phyloP scores from a whole-genome alignment of 1,284 basidiomycete genomes.

The Xerocomus cyaneibrunnescens region DNA sequence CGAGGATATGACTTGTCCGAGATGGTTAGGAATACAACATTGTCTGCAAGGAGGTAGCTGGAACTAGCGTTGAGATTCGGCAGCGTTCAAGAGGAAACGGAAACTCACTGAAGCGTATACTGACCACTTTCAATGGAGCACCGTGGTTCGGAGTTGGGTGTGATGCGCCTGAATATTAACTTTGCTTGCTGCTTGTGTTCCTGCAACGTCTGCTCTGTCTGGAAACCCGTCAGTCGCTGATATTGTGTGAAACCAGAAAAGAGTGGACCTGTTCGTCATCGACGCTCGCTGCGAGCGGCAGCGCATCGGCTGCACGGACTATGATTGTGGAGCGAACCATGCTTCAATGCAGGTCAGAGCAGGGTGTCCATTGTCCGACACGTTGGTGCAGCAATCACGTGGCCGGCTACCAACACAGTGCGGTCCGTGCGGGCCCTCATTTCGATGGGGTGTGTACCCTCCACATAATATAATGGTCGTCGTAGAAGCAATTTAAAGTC shows the following conservation, averaged over 20 bases:
- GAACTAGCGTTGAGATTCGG: background rate
- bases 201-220: constrained; percentile 91
- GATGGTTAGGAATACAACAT: constrained; percentile 95
- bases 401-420: background rate
- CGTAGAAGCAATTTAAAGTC: no score
- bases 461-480: no score
- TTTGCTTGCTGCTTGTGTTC: constrained; percentile 99
- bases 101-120: constrained; percentile 86
- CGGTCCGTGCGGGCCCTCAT: no score
- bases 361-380: background rate
- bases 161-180: constrained; percentile 92
- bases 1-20: constrained; percentile 97
- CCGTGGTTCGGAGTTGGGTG: constrained; percentile 89
- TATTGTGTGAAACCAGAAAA: background rate
- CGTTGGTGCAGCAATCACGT: constrained; percentile 19
- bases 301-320: constrained; percentile 86
- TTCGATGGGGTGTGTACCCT: no score
- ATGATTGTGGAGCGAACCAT: constrained; percentile 95
- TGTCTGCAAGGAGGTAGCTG: constrained; percentile 93
- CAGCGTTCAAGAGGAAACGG: background rate
- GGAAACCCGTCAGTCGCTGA: constrained; percentile 13
- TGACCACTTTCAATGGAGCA: constrained; percentile 97
- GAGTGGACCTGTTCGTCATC: constrained; percentile 86
- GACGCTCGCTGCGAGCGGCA: constrained; percentile 91
- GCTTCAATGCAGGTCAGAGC: constrained; percentile 3